Conservation (phyloP, 1,284 basidiomycete species). For the Ustilago curta region DNA sequence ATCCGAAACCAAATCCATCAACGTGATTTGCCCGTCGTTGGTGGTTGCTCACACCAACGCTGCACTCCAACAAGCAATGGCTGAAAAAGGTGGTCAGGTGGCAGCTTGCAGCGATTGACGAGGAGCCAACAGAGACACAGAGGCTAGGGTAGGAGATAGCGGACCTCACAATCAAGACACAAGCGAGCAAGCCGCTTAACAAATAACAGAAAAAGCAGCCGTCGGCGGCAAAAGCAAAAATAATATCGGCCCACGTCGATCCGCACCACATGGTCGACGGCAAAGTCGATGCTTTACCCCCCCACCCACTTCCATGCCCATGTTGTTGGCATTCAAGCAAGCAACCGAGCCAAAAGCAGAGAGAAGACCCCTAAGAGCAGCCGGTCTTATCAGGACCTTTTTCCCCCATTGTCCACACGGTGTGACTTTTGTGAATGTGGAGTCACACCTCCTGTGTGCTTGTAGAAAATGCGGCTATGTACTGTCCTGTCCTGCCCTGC, state of each 20-base stretch:
- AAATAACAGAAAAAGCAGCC: neutral
- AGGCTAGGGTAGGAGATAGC: slow-evolving; percentile 14
- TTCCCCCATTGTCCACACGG: neutral
- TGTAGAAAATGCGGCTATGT: too few species aligned
- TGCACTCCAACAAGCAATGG: too few species aligned
- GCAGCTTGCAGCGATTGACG: neutral
- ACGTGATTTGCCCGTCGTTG: too few species aligned
- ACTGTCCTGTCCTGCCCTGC: too few species aligned
- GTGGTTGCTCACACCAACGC: neutral
- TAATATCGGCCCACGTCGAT: slow-evolving; percentile 40
- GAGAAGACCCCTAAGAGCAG: neutral
- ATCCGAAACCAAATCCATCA: neutral
- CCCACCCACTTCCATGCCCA: too few species aligned
- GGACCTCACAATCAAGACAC: slow-evolving; percentile 2
- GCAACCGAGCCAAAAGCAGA: too few species aligned
- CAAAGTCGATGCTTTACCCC: too few species aligned
- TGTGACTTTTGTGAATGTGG: neutral
- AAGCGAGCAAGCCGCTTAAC: slow-evolving; percentile 9
- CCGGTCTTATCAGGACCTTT: slow-evolving; percentile 14
- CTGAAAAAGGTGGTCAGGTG: neutral
- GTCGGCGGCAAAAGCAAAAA: neutral
- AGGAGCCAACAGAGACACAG: neutral
- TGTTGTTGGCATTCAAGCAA: too few species aligned
- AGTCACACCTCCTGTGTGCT: too few species aligned
- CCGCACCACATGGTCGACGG: slow-evolving; percentile 6